phyloP scores from a whole-genome alignment of 2,329 filamentous ascomycete genomes.

The Trichoderma sp. region DNA sequence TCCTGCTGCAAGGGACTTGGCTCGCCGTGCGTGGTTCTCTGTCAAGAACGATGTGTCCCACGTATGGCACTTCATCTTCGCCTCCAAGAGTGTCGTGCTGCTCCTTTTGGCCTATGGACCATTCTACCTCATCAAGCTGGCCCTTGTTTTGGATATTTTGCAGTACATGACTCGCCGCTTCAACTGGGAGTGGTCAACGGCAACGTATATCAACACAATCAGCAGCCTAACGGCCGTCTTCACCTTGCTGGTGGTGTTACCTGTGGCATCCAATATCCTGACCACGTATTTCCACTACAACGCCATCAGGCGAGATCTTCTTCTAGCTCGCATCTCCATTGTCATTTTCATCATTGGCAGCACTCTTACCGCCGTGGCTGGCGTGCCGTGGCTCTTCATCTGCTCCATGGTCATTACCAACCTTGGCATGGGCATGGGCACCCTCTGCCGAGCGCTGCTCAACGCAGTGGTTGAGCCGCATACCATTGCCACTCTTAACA shows the following conservation, averaged over 20 bases:
- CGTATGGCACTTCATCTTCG: conserved; percentile 41
- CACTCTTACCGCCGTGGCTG: conserved; percentile 39
- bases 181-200: conserved; percentile 46
- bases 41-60: conserved; percentile 34
- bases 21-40: conserved; percentile 29
- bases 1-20: conserved; percentile 8
- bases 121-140: conserved; percentile 32
- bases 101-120: conserved; percentile 37
- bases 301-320: conserved; percentile 40
- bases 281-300: conserved; percentile 32
- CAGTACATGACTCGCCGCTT: conserved; percentile 56
- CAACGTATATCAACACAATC: conserved; percentile 42
- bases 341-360: conserved; percentile 34
- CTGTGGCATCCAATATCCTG: conserved; percentile 34
- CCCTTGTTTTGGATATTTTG: conserved; percentile 39
- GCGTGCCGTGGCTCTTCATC: conserved; percentile 36
- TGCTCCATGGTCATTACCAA: conserved; percentile 45
- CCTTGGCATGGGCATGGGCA: conserved; percentile 44
- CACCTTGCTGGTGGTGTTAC: conserved; percentile 40
- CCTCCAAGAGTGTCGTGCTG: conserved; percentile 38
- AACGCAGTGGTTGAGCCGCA: conserved; percentile 53
- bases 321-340: conserved; percentile 38
- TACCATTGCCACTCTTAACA: conserved; percentile 54
- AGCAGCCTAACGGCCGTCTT: conserved; percentile 39
- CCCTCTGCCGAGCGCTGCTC: conserved; percentile 49